Base-by-base conservation (phyloP, 495 filamentous ascomycete species). In the Penicillium cataractarum region DNA sequence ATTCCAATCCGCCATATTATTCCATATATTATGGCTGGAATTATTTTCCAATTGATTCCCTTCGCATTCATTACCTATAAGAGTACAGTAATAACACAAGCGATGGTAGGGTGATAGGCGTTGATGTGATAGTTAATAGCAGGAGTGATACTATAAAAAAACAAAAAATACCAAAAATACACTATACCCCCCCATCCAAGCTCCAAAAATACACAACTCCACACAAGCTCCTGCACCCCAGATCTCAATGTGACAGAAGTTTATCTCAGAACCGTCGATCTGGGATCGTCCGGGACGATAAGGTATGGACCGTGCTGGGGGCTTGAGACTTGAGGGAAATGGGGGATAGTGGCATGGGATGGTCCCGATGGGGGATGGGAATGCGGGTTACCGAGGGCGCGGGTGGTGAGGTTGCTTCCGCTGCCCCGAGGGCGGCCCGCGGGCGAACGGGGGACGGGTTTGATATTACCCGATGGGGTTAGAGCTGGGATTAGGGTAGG, bases 141-240 rank as follows among this genome's bases (percentile, higher is more conserved):
- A 3, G 35, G 9, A 13, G 12, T 62, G 29, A 57, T n/a, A n/a
- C n/a, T n/a, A n/a, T n/a, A n/a, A 40, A 29, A 27, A 48, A 31
- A 55, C 35, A 17, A 65, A 62, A 65, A 62, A 29, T 51, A 61
- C 50, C 21, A 27, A 42, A n/a, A 29, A 17, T 27, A 49, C 24
- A 49, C 46, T 46, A 24, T 46, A 46, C 42, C 5, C 37, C n/a
- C 37, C 37, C 9, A 15, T 15, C 44, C 44, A 49, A 49, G 24
- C 35, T 52, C 40, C 39, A 27, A 48, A 37, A 37, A 51, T 62
- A 68, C 48, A 63, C 3, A 58, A 53, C 67, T 68, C 70, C 70
- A 72, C 70, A 63, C 57, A 60, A 72, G 70, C 70, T 72, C 57
- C 57, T 62, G 44, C 48, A 68, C 68, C 69, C 69, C 70, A 54